phyloP scores from a whole-genome alignment of 805 yeast species.

The Millerozyma acaciae region DNA sequence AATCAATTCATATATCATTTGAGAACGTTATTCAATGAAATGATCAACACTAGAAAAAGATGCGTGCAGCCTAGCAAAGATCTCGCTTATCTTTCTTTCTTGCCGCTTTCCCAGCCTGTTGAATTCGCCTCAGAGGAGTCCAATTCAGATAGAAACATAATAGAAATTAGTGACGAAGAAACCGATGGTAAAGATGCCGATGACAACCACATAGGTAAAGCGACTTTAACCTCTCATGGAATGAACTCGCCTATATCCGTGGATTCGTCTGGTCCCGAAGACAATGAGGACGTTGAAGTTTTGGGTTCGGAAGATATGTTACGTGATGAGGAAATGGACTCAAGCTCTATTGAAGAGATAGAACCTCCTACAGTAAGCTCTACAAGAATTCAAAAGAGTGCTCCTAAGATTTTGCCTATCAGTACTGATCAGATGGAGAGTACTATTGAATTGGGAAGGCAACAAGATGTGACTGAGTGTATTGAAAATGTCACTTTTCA shows the following conservation, averaged over 20 bases:
- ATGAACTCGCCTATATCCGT: slow-evolving; percentile 1
- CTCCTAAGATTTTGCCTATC: slow-evolving; percentile 29
- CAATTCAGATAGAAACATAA: slow-evolving; percentile 1
- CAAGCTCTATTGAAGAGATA: slow-evolving; percentile 2
- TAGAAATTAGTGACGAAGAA: neutral
- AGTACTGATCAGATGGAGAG: slow-evolving; percentile 65
- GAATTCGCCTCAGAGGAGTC: slow-evolving; percentile 39
- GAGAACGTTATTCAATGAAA: slow-evolving; percentile 61
- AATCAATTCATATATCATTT: slow-evolving; percentile 76
- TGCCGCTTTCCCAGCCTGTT: slow-evolving; percentile 66
- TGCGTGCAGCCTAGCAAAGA: slow-evolving; percentile 80
- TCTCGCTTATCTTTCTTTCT: slow-evolving; percentile 82
- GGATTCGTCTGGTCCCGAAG: neutral
- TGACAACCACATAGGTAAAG: neutral
- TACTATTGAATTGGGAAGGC: slow-evolving; percentile 79
- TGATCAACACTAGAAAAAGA: slow-evolving; percentile 59
- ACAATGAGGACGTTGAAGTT: slow-evolving; percentile 7
- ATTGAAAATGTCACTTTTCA: slow-evolving; percentile 91
- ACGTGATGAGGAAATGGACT: slow-evolving; percentile 1
- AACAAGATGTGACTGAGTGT: slow-evolving; percentile 97
- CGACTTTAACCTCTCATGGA: neutral
- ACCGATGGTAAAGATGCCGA: neutral
- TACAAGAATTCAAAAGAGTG: neutral
- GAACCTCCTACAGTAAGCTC: neutral
- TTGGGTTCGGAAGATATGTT: slow-evolving; percentile 5